Conservation (phyloP, 108 stramenopile species). For the Pseudonitzschia multistriata region DNA sequence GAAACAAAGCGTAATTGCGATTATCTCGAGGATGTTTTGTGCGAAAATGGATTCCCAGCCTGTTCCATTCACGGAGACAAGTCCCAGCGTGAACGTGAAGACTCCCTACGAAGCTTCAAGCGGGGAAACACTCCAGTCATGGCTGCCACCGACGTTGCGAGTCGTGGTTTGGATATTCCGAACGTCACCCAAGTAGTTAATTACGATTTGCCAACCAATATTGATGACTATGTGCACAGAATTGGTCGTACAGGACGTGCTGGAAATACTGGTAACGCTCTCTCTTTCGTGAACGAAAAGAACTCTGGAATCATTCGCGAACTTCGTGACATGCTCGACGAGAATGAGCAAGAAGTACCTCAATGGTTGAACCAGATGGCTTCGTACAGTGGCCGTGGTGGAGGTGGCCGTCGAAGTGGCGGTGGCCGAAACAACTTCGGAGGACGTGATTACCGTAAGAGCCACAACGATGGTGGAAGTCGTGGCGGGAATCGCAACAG, state of each 20-base stretch:
- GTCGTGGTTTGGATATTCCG: constrained; percentile 97
- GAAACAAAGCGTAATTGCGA: constrained; percentile 98
- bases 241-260: constrained; percentile 99
- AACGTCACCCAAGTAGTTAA: constrained; percentile 97
- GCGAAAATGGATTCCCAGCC: constrained; percentile 60
- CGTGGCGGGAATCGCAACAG: constrained; percentile 28
- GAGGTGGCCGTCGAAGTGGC: constrained; percentile 40
- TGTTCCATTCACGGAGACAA: constrained; percentile 98
- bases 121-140: constrained; percentile 66
- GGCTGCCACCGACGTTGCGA: constrained; percentile 97
- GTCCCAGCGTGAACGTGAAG: constrained; percentile 93
- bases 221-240: constrained; percentile 98
- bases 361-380: constrained; percentile 83
- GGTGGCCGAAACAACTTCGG: constrained; percentile 31
- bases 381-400: constrained; percentile 44
- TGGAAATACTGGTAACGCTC: constrained; percentile 90
- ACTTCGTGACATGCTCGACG: constrained; percentile 76
- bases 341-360: constrained; percentile 86
- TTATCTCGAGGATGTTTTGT: constrained; percentile 90
- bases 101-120: constrained; percentile 85
- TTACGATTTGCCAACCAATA: constrained; percentile 91
- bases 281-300: constrained; percentile 93
- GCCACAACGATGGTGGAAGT: constrained; percentile 55
- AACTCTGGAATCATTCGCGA: constrained; percentile 79
- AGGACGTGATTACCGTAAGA: constrained; percentile 43